phyloP scores from a whole-genome alignment of 1,284 basidiomycete genomes.

The Papiliotrema laurentii region DNA sequence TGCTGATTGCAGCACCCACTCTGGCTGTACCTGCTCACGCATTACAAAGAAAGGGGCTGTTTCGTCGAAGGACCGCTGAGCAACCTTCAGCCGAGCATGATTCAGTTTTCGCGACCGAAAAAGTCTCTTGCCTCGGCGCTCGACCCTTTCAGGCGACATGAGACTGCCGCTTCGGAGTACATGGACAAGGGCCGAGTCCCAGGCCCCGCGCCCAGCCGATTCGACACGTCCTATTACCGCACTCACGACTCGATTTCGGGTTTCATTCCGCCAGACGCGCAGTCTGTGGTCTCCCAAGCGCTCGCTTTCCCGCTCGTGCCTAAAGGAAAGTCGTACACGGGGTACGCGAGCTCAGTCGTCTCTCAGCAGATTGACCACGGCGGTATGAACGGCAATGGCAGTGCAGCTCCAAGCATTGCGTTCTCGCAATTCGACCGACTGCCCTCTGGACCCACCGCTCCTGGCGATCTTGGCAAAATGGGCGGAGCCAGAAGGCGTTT shows the following conservation, averaged over 20 bases:
- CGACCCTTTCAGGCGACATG: constrained; percentile 85
- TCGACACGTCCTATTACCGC: constrained; percentile 90
- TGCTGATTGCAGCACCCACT: constrained; percentile 71
- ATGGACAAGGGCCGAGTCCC: constrained; percentile 55
- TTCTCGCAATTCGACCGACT: constrained; percentile 76
- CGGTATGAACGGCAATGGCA: constrained; percentile 40
- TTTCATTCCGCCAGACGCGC: constrained; percentile 91
- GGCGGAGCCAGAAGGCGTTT: constrained; percentile 50
- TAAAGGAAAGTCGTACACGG: constrained; percentile 56
- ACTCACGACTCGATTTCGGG: constrained; percentile 82
- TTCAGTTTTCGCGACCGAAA: constrained; percentile 94
- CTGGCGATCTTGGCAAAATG: neutral
- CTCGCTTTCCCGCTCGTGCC: constrained; percentile 65
- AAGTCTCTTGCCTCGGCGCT: constrained; percentile 76
- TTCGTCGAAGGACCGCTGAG: constrained; percentile 95
- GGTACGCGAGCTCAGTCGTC: constrained; percentile 84
- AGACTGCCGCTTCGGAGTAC: constrained; percentile 65
- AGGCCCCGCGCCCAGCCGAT: constrained; percentile 68
- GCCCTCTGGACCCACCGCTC: constrained; percentile 32
- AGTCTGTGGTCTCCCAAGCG: constrained; percentile 88
- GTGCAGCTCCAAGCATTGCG: constrained; percentile 58
- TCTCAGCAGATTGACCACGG: constrained; percentile 68
- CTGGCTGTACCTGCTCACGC: constrained; percentile 96
- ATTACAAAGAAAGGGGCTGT: constrained; percentile 93
- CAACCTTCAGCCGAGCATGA: constrained; percentile 97